Evolutionary conservation across 2,329 filamentous ascomycete genomes (phyloP), one percentile per base, ranked within the genome.

Genomic region (Clonostachys chloroleuca): DNA sequence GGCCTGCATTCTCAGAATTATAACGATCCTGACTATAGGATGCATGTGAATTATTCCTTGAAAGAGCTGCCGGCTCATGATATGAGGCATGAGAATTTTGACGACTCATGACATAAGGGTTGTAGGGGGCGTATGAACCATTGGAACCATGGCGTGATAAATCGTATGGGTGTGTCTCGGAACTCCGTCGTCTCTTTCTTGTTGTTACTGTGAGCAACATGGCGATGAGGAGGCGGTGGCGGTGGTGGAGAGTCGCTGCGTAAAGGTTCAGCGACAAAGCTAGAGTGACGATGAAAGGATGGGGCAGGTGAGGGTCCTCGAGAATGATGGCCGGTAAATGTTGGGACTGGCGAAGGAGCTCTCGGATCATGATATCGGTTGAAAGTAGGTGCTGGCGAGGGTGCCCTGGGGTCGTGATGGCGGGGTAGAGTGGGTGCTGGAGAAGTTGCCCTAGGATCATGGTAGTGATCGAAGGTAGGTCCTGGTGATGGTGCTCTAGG

Each of bases 171-270:
- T n/a, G 40, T 49, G 40, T 34, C 17, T 14, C 34, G 24, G n/a
- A 49, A 40, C n/a, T 49, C 47, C 2, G 54, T 51, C 16, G 44
- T 43, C 8, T 18, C 36, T 39, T 39, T 18, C 42, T 42, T 18
- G 16, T 30, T 60, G 24, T 30, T 30, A 30, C 24, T 30, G 52
- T 46, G 66, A 58, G 53, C 57, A 17, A 72, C 77, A 65, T 91
- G 89, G 8, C 91, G 85, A 52, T 95, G 92, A 7, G 92, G 90
- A 9, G 86, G 86, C 0, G 92, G 91, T 3, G 91, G 90, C 8
- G 91, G 90, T 16, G 90, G 89, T 9, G 87, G 86, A 17, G 81
- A 82, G 39, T 79, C 77, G 36, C 70, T 68, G 41, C 73, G 64
- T 17, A 68, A 59, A 48, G 61, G 49, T 13, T 52, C 55, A 14